phyloP scores from a whole-genome alignment of 306 rosid species.

The Citrullus colocynthis region DNA sequence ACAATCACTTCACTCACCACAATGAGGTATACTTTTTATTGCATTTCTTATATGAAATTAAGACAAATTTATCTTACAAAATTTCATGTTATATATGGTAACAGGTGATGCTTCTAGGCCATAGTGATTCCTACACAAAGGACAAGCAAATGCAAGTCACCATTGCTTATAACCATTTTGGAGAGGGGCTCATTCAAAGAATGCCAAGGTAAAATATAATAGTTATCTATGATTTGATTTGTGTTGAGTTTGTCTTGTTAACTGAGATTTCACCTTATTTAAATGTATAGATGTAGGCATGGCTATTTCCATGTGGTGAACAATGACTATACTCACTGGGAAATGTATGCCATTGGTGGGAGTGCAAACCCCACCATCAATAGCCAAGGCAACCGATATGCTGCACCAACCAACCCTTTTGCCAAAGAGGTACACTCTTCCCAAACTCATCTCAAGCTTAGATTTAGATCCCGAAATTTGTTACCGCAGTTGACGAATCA shows the following conservation, averaged over 20 bases:
- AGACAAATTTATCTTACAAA: background rate
- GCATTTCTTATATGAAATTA: background rate
- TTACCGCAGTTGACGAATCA: background rate
- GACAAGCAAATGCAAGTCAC: conserved; percentile 99
- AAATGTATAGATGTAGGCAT: conserved; percentile 82
- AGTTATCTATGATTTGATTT: background rate
- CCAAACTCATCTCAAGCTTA: background rate
- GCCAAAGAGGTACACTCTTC: conserved; percentile 73
- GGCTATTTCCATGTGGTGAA: conserved; percentile 99
- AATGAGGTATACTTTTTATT: conserved; percentile 54
- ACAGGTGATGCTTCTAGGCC: conserved; percentile 96
- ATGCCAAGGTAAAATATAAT: conserved; percentile 63
- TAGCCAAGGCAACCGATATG: conserved; percentile 98
- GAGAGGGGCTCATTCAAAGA: conserved; percentile 97
- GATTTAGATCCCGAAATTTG: background rate
- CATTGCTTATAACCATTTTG: conserved; percentile 97
- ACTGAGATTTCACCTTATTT: background rate
- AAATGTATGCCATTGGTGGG: conserved; percentile 99
- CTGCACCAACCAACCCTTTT: conserved; percentile 71
- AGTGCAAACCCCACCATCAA: conserved; percentile 93
- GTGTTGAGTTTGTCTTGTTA: background rate
- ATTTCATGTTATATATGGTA: background rate
- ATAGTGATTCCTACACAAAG: conserved; percentile 81
- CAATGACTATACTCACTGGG: conserved; percentile 99
- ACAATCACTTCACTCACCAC: conserved; percentile 98